phyloP scores from a whole-genome alignment of 306 rosid species.

The Fragaria ananassa region DNA sequence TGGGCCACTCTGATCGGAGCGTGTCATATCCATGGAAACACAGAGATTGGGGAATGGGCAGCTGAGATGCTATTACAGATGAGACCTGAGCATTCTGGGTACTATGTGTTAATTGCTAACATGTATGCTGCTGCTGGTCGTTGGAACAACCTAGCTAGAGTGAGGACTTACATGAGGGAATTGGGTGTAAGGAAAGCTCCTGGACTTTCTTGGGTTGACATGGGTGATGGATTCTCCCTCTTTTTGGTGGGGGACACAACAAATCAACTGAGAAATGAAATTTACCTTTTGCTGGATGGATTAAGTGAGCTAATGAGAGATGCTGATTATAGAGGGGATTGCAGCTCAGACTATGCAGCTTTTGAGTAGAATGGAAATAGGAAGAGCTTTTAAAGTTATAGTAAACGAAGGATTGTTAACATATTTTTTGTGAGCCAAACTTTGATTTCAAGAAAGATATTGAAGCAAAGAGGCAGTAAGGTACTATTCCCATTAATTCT shows the following conservation, averaged over 20 bases:
- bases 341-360: slow-evolving; percentile 27
- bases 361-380: slow-evolving; percentile 27
- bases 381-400: slow-evolving; percentile 14
- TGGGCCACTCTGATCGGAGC: slow-evolving; percentile 91
- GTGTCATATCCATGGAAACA: slow-evolving; percentile 64
- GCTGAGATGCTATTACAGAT: slow-evolving; percentile 74
- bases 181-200: slow-evolving; percentile 73
- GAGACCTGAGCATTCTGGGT: slow-evolving; percentile 72
- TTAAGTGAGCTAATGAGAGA: slow-evolving; percentile 61
- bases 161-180: slow-evolving; percentile 80
- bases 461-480: slow-evolving; percentile 94
- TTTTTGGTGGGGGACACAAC: slow-evolving; percentile 69
- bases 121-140: slow-evolving; percentile 87
- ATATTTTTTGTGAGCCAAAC: slow-evolving; percentile 54
- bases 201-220: slow-evolving; percentile 72
- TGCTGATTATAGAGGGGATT: slow-evolving; percentile 40
- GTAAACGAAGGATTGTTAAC: slow-evolving; percentile 13
- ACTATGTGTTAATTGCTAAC: slow-evolving; percentile 79
- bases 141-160: slow-evolving; percentile 61
- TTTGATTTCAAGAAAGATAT: slow-evolving; percentile 91
- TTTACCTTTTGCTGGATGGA: slow-evolving; percentile 59
- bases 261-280: slow-evolving; percentile 42
- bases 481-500: not conserved
- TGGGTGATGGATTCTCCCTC: slow-evolving; percentile 53
- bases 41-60: slow-evolving; percentile 77